A percentile compares a stretch with the other conserved stretches of the same genome.
Evolutionary conservation across 345 rosid species (phyloP).

Genomic region (Angophora floribunda): DNA sequence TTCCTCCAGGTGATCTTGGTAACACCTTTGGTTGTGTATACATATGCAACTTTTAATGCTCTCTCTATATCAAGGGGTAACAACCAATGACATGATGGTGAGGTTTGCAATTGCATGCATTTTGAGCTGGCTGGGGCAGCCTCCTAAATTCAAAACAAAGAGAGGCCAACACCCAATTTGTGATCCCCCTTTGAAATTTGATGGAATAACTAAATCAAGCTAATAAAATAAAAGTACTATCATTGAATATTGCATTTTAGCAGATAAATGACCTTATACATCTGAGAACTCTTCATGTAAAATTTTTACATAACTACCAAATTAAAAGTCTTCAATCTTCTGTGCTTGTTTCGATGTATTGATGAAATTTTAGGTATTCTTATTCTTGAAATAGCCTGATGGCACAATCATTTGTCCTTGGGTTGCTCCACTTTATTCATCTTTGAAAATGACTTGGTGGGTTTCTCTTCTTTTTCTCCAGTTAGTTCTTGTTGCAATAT

Average conservation of each 20-base stretch:
- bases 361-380: neutral
- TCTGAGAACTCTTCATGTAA: neutral
- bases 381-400: neutral
- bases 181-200: neutral
- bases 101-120: neutral
- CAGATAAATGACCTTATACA: neutral
- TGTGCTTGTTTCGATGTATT: neutral
- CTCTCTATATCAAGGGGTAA: neutral
- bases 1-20: neutral
- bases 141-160: neutral
- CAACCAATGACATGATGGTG: neutral
- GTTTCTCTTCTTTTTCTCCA: neutral
- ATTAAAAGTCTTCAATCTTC: neutral
- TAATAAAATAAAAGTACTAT: neutral
- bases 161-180: neutral
- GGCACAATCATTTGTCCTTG: neutral
- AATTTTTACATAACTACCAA: neutral
- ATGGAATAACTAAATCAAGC: neutral
- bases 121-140: neutral
- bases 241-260: neutral
- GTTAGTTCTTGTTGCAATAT: neutral
- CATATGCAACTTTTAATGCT: neutral
- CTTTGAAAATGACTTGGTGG: neutral
- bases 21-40: neutral
- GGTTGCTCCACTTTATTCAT: neutral